Conservation (phyloP, 805 yeast species). For the Candida anglica region DNA sequence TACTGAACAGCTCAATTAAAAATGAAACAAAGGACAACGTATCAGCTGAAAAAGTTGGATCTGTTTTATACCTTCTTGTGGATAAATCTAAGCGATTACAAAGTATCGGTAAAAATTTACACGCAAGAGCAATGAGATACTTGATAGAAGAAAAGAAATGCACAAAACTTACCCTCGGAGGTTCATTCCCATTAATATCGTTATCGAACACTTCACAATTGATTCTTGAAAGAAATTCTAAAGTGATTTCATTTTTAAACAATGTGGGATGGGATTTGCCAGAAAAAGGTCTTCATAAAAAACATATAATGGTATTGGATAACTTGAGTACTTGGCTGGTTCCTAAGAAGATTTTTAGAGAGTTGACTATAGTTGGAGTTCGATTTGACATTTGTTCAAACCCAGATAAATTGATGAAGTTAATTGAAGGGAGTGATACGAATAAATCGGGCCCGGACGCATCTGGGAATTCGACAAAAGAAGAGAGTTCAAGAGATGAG, state of each 20-base stretch:
- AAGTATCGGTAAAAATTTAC: slow-evolving; percentile 52
- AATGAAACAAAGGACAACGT: slow-evolving; percentile 8
- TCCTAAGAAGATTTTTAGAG: slow-evolving; percentile 49
- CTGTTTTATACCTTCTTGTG: slow-evolving; percentile 45
- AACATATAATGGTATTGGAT: slow-evolving; percentile 37
- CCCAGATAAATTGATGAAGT: slow-evolving; percentile 35
- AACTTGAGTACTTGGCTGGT: slow-evolving; percentile 47
- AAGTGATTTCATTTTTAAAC: slow-evolving; percentile 29
- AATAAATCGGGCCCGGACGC: too few species aligned
- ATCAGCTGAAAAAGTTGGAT: slow-evolving; percentile 29
- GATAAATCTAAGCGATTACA: slow-evolving; percentile 52
- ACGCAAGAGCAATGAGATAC: slow-evolving; percentile 49
- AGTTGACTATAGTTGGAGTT: slow-evolving; percentile 54
- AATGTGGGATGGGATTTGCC: slow-evolving; percentile 39
- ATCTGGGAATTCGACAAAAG: slow-evolving; percentile 4
- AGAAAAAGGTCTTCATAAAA: slow-evolving; percentile 11
- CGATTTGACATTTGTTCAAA: slow-evolving; percentile 52
- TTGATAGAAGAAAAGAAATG: slow-evolving; percentile 42
- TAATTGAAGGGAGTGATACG: slow-evolving; percentile 29
- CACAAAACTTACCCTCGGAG: slow-evolving; percentile 36
- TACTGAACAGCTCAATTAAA: slow-evolving; percentile 4
- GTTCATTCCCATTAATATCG: slow-evolving; percentile 44
- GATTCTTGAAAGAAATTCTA: slow-evolving; percentile 12
- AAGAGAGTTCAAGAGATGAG: slow-evolving; percentile 8
- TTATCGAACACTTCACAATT: slow-evolving; percentile 22